Conservation (phyloP, 352 stramenopile species). For the Thraustochytrium sp. region DNA sequence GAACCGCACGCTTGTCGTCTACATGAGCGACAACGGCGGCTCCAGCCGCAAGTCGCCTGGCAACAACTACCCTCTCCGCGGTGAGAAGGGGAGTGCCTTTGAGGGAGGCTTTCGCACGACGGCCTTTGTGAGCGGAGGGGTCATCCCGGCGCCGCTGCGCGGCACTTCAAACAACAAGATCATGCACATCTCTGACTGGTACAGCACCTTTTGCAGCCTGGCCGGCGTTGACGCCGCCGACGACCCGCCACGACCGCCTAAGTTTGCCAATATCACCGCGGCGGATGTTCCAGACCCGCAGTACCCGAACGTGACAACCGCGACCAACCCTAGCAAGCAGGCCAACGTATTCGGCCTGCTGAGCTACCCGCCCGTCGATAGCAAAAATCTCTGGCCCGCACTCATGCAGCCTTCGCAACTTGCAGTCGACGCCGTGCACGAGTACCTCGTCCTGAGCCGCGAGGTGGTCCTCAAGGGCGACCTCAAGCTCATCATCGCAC, state of each 20-base stretch:
- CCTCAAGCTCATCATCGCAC: constrained; percentile 41
- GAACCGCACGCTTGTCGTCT: constrained; percentile 42
- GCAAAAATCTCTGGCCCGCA: not conserved
- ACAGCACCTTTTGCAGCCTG: constrained; percentile 37
- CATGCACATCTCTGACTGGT: constrained; percentile 44
- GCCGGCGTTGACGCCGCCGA: constrained; percentile 29
- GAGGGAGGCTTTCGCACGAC: constrained; percentile 29
- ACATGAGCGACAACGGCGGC: constrained; percentile 39
- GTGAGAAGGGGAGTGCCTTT: constrained; percentile 31
- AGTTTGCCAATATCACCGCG: not conserved
- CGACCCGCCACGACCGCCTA: not conserved
- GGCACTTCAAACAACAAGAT: constrained; percentile 36
- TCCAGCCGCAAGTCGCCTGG: not conserved
- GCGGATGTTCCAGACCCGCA: constrained; percentile 14
- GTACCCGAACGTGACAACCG: not conserved
- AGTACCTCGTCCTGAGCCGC: constrained; percentile 16
- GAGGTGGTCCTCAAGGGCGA: constrained; percentile 21
- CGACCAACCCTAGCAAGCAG: not conserved
- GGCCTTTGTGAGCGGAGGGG: constrained; percentile 22
- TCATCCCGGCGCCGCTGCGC: constrained; percentile 8
- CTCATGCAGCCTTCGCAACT: constrained; percentile 17
- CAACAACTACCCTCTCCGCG: constrained; percentile 41
- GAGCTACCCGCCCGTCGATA: constrained; percentile 29
- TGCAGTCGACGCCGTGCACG: not conserved
- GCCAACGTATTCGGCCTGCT: not conserved